Base-by-base conservation (phyloP, 208 protist species). In the Trypanosoma cruzi region DNA sequence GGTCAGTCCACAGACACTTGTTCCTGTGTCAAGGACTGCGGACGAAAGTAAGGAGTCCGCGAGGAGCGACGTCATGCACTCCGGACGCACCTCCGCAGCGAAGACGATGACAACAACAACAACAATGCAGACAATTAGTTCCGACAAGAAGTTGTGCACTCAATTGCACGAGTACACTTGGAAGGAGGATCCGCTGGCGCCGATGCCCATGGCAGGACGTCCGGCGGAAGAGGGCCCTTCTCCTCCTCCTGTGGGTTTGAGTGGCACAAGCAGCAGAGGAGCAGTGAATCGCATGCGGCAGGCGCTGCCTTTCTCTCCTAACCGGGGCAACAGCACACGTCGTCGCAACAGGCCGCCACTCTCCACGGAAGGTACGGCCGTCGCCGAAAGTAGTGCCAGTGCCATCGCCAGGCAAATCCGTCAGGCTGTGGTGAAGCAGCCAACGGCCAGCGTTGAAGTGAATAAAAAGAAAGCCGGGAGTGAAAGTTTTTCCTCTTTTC, bases 341-440 rank as follows among this genome's bases (percentile, higher is more conserved):
- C 7, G 62, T 16, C 22, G 32, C 18, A 46, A 22, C 22, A 20
- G 52, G 22, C 44, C 14, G 13, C 5, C 29, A 44, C 34, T 77
- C n/a, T 40, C n/a, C 29, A 65, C 37, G 26, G 71, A 70, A 36
- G 71, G 71, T 14, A 67, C 57, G 22, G 71, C 64, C 42, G 64
- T 77, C 3, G 64, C 71, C 48, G 49, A 71, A 40, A 77, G 64
- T 37, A 62, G 55, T 37, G 71, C 64, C 2, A 53, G 58, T 31
- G n/a, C 22, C 18, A 71, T 77, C 37, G 64, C 50, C 10, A 56
- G 58, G 22, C 22, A 36, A 52, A 77, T 77, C n/a, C 54, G 64
- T 10, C 64, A 26, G 11, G 46, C 37, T 0, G 71, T 67, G 16
- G 18, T 67, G 36, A 34, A 40, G 36, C 32, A 44, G 32, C 34